phyloP scores from a whole-genome alignment of 768 basidiomycete species.

The Mrakia gelida region DNA sequence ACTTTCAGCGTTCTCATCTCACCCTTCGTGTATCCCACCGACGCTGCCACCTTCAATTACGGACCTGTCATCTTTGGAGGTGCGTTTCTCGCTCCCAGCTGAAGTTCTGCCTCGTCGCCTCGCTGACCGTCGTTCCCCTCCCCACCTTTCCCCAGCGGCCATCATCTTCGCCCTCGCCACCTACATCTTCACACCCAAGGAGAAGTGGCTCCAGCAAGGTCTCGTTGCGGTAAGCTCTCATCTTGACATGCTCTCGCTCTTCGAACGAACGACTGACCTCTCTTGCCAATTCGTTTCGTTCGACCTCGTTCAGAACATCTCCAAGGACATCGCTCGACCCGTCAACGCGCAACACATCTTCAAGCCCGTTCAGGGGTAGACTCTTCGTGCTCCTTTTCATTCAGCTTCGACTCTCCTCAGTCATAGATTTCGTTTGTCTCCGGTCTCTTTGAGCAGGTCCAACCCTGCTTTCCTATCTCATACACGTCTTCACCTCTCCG shows the following conservation, averaged over 20 bases:
- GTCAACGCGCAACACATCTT: too few relatives aligned
- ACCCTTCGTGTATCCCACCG: constrained; percentile 82
- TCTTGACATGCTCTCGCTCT: not conserved
- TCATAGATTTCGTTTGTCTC: too few relatives aligned
- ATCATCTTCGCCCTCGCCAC: constrained; percentile 70
- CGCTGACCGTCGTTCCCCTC: not conserved
- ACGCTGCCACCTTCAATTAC: constrained; percentile 73
- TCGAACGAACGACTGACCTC: too few relatives aligned
- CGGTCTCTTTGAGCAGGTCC: too few relatives aligned
- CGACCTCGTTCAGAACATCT: too few relatives aligned
- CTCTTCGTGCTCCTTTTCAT: too few relatives aligned
- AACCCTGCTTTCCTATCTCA: too few relatives aligned
- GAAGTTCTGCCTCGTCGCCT: not conserved
- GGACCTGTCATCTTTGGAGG: constrained; percentile 70
- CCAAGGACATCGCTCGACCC: too few relatives aligned
- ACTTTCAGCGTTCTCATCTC: constrained; percentile 50
- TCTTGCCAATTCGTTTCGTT: too few relatives aligned
- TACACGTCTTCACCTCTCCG: not conserved
- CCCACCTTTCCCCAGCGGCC: constrained; percentile 47
- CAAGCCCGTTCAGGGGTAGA: too few relatives aligned
- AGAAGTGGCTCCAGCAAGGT: constrained; percentile 71
- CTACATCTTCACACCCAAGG: constrained; percentile 74
- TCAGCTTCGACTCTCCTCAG: too few relatives aligned
- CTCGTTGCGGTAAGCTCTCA: constrained; percentile 35
- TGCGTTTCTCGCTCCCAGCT: not conserved